Conservation (phyloP, 2,329 filamentous ascomycete genomes). For the Myotisia sp. region DNA sequence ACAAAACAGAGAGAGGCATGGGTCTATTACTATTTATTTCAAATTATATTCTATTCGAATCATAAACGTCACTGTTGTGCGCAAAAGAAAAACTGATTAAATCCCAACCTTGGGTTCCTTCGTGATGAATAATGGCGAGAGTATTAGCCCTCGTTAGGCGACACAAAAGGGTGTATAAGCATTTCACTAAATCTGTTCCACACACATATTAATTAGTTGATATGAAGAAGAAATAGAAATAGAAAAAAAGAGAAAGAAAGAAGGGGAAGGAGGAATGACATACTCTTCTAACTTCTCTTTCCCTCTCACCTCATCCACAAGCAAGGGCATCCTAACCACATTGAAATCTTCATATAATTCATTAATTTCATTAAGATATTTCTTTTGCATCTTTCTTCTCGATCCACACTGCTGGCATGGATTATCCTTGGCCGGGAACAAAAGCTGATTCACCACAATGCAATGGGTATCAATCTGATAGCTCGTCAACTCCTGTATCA, state of each 20-base stretch:
- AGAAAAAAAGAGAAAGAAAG: slow-evolving; percentile 4
- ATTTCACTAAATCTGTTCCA: slow-evolving; percentile 34
- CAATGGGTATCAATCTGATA: slow-evolving; percentile 94
- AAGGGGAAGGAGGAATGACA: slow-evolving; percentile 16
- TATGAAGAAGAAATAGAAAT: neutral
- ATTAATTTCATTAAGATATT: slow-evolving; percentile 96
- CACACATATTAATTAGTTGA: neutral
- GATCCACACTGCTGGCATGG: slow-evolving; percentile 92
- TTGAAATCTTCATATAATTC: slow-evolving; percentile 99
- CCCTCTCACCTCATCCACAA: slow-evolving; percentile 89
- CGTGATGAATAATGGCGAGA: neutral
- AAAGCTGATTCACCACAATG: slow-evolving; percentile 94
- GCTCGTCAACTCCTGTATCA: slow-evolving; percentile 93
- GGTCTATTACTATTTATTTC: too few species aligned
- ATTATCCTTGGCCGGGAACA: slow-evolving; percentile 77
- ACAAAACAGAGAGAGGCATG: too few species aligned
- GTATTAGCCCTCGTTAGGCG: slow-evolving; percentile 23
- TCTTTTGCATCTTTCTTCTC: slow-evolving; percentile 94
- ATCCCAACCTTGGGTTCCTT: neutral
- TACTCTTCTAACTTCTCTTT: slow-evolving; percentile 84
- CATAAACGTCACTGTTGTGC: too few species aligned
- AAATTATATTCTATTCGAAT: too few species aligned
- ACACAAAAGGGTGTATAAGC: slow-evolving; percentile 36
- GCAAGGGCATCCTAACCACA: slow-evolving; percentile 91
- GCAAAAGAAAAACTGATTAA: too few species aligned